Conservation (phyloP, 306 rosid species). For the Fragaria vesca region DNA sequence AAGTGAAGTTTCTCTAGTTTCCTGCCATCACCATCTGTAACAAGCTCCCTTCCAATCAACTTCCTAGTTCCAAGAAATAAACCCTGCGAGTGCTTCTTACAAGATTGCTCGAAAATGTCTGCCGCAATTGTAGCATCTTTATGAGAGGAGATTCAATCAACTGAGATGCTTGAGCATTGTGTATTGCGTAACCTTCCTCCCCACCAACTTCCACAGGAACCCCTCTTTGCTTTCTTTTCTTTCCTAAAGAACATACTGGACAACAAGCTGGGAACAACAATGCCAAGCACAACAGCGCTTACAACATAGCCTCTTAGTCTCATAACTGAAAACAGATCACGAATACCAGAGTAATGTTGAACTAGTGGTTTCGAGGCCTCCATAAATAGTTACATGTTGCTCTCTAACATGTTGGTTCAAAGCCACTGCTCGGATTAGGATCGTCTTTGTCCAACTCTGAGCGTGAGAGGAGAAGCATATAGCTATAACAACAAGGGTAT, state of each 20-base stretch:
- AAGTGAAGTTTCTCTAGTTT: constrained; percentile 76
- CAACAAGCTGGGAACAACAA: constrained; percentile 48
- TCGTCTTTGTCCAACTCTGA: no score
- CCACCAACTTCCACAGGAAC: constrained; percentile 64
- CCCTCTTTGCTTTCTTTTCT: constrained; percentile 74
- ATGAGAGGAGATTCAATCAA: constrained; percentile 74
- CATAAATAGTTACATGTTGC: not conserved
- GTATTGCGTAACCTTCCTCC: constrained; percentile 67
- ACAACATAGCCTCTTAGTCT: constrained; percentile 40
- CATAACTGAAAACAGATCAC: constrained; percentile 35
- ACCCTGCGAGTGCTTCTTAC: constrained; percentile 49
- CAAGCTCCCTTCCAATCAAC: constrained; percentile 51
- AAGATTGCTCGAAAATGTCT: constrained; percentile 77
- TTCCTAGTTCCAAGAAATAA: constrained; percentile 74
- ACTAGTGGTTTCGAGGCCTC: not conserved
- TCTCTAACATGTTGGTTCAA: not conserved
- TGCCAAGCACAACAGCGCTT: constrained; percentile 47
- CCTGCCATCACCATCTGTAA: constrained; percentile 62
- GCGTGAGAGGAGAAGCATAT: no score
- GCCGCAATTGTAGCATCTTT: constrained; percentile 81
- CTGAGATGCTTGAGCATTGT: constrained; percentile 54
- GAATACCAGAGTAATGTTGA: constrained; percentile 17
- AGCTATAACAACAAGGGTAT: no score
- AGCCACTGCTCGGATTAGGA: no score
- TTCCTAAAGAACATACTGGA: constrained; percentile 44